Conservation (phyloP, 129 eudicot species). For the Tagetes erecta region DNA sequence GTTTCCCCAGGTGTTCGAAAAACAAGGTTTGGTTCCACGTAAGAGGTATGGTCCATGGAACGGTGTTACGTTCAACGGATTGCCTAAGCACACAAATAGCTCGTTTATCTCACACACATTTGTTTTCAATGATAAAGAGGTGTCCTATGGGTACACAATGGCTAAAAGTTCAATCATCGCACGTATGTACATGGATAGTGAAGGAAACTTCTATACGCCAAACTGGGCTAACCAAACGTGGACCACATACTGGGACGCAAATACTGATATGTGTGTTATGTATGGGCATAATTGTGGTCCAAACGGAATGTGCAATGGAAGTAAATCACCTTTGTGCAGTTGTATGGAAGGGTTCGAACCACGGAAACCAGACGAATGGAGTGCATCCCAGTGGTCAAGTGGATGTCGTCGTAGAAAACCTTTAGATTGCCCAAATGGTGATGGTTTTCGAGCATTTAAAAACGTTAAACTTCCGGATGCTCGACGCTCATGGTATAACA, state of each 20-base stretch:
- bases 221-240: conserved; percentile 20
- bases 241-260: background rate
- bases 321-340: conserved; percentile 17
- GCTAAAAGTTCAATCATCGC: background rate
- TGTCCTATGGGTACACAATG: conserved; percentile 10
- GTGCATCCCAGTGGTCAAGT: conserved; percentile 31
- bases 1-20: conserved; percentile 27
- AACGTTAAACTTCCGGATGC: conserved; percentile 36
- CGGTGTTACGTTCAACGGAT: conserved; percentile 31
- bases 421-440: conserved; percentile 26
- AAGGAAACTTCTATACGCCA: background rate
- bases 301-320: conserved; percentile 25
- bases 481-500: conserved; percentile 21
- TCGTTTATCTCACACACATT: conserved; percentile 20
- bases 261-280: conserved; percentile 6
- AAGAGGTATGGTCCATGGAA: conserved; percentile 43
- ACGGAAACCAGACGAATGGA: conserved; percentile 30
- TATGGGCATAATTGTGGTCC: conserved; percentile 12
- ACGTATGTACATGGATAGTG: background rate
- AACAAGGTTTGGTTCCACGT: background rate
- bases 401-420: conserved; percentile 23
- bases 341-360: conserved; percentile 41
- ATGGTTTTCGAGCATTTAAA: conserved; percentile 26
- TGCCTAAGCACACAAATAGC: background rate
- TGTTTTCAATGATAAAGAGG: conserved; percentile 24